Conservation (phyloP, 805 yeast genomes). For the Starmera dryadoides region DNA sequence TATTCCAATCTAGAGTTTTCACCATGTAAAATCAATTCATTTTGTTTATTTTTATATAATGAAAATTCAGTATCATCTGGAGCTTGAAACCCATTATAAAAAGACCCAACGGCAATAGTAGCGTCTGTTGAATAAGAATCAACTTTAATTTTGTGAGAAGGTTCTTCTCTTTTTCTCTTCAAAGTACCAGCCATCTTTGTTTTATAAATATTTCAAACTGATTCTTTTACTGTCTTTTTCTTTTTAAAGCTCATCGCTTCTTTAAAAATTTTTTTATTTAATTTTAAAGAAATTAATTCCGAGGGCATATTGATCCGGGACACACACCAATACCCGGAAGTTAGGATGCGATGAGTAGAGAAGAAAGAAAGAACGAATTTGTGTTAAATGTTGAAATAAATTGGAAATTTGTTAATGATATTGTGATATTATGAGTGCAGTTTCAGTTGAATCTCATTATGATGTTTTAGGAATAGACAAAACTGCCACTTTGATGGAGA, state of each 20-base stretch:
- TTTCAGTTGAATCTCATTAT: slow-evolving; percentile 33
- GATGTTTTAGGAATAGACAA: slow-evolving; percentile 47
- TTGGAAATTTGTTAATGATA: too few species aligned
- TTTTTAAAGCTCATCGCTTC: slow-evolving; percentile 1
- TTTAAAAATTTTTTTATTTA: not conserved
- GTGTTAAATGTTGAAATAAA: too few species aligned
- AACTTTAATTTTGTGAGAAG: slow-evolving; percentile 32
- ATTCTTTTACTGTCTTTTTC: not conserved
- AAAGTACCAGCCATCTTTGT: slow-evolving; percentile 12
- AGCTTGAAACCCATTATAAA: slow-evolving; percentile 68
- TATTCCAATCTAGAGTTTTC: slow-evolving; percentile 69
- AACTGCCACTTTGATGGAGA: slow-evolving; percentile 28
- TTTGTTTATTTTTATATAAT: slow-evolving; percentile 38
- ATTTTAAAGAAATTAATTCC: too few species aligned
- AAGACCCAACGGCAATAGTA: slow-evolving; percentile 54
- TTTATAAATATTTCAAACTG: not conserved
- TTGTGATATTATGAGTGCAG: not conserved
- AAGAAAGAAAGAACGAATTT: too few species aligned
- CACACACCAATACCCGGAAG: too few species aligned
- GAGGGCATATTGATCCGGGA: too few species aligned
- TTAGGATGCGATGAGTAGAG: too few species aligned
- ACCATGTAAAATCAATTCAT: slow-evolving; percentile 62
- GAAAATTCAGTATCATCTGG: slow-evolving; percentile 56
- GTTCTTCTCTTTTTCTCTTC: slow-evolving; percentile 29
- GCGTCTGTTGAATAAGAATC: slow-evolving; percentile 32